Base-by-base conservation (phyloP, 1,284 basidiomycete species). In the Athelia sp. region DNA sequence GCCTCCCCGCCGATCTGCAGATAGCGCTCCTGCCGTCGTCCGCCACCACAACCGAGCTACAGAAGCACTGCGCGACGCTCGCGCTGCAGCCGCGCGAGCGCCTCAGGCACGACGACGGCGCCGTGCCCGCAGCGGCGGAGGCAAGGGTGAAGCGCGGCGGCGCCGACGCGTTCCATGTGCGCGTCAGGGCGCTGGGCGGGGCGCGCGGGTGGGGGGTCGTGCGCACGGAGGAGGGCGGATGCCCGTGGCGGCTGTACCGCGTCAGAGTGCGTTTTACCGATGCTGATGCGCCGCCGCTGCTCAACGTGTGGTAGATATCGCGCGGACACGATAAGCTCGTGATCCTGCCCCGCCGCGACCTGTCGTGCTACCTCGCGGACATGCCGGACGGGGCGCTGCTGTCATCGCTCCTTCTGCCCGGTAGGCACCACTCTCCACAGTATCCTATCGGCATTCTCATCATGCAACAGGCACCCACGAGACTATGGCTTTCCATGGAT, bases 391-490 rank as follows among this genome's bases (percentile, higher is more conserved):
- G 68, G 2, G 67, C 78, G 1, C 74, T 81, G 6, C 64, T 95
- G 19, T 88, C 87, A 10, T 84, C 84, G 17, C 58, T 93, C 13
- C 68, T 81, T 49, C 73, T 95, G 21, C 89, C 90, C 48, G 90
- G 90, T 75, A 67, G 61, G 54, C 8, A 57, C 47, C 29, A 56
- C 60, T 61, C 32, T n/a, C n/a, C n/a, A n/a, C n/a, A n/a, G n/a
- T n/a, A n/a, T n/a, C n/a, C n/a, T n/a, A n/a, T n/a, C n/a, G n/a
- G n/a, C n/a, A n/a, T n/a, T n/a, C n/a, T n/a, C n/a, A n/a, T n/a
- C n/a, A n/a, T n/a, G n/a, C n/a, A n/a, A n/a, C n/a, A n/a, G 82
- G 84, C 26, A 90, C 84, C 4, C 87, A 88, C 59, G 83, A 90
- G 62, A 81, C 82, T n/a, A 83, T 90, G 78, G 83, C 87, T 3